Evolutionary conservation across 1,139 yeast species (phyloP).

Genomic region (Geotrichum europaeum): DNA sequence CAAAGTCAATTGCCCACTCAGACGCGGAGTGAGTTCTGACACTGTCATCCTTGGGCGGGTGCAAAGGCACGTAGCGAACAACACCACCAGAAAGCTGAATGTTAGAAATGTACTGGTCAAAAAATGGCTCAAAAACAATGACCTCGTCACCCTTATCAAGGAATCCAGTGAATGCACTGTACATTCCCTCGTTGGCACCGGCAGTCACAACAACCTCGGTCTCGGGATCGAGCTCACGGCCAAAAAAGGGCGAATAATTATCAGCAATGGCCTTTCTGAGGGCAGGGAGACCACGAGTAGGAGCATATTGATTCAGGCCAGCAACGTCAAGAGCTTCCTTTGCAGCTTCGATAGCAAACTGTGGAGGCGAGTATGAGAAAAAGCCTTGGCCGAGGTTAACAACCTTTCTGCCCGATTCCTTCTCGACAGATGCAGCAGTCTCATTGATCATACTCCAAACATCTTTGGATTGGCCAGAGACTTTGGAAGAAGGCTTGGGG

Average conservation of each 20-base stretch:
- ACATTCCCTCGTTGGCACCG: conserved; percentile 96
- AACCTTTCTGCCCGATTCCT: conserved; percentile 62
- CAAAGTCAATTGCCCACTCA: conserved; percentile 85
- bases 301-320: conserved; percentile 83
- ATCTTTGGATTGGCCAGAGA: conserved; percentile 48
- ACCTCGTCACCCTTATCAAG: conserved; percentile 88
- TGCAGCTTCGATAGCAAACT: conserved; percentile 82
- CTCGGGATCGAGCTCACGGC: conserved; percentile 50
- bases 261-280: conserved; percentile 62
- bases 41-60: conserved; percentile 72
- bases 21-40: conserved; percentile 63
- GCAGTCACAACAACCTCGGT: conserved; percentile 77
- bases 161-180: conserved; percentile 77
- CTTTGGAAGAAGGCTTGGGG: conserved; percentile 26
- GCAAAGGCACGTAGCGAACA: conserved; percentile 75
- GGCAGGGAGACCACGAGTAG: conserved; percentile 78
- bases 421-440: conserved; percentile 77
- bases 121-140: conserved; percentile 95
- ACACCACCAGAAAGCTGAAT: conserved; percentile 91
- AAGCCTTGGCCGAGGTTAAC: conserved; percentile 94
- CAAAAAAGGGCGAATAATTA: conserved; percentile 63
- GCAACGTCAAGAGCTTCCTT: conserved; percentile 65
- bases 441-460: conserved; percentile 94
- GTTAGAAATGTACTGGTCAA: conserved; percentile 92
- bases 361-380: conserved; percentile 91